Evolutionary conservation across 2,329 filamentous ascomycete genomes (phyloP), one percentile per base, ranked within the genome.

Genomic region (Epichloe uncinata): DNA sequence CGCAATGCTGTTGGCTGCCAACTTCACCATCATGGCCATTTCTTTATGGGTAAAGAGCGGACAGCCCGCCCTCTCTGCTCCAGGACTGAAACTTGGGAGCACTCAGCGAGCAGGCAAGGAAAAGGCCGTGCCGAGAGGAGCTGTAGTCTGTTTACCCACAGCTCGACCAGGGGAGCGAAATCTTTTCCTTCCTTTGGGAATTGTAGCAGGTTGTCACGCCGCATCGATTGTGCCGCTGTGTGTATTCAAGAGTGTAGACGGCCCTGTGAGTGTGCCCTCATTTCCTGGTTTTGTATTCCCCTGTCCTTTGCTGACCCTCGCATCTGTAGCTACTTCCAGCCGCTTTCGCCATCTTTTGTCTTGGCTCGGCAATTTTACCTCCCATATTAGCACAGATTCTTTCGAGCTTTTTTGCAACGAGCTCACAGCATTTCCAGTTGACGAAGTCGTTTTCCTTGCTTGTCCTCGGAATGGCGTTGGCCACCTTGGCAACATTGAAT

Each of bases 21-120:
- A 90, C 65, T 97, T 97, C 62, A 95, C 87, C 33, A 91, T 98
- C 63, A 95, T 91, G 73, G 88, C 91, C 5, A 91, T 97, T 58
- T 83, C 84, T 15, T 73, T 96, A n/a, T 98, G 93, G 93, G 76
- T 96, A 15, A 82, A 86, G 65, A 95, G 87, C 59, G 91, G 91
- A 1, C 77, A 77, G 50, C 50, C 57, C 4, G 30, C 45, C n/a
- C n/a, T 56, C 7, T 45, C 43, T 26, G 20, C 12, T 16, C 36
- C 7, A 45, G 22, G 1, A n/a, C 16, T 22, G 12, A 16, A 33
- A 33, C 22, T n/a, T 7, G 16, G 7, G n/a, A 6, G 12, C 3
- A n/a, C 37, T 15, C 35, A 42, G 11, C 26, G 34, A 16, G 22
- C 33, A 42, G 18, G n/a, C 26, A 47, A 22, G 15, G 35, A 33